Base-by-base conservation (phyloP, 176 grass and related monocot species). In the Rhynchospora tenuis region DNA sequence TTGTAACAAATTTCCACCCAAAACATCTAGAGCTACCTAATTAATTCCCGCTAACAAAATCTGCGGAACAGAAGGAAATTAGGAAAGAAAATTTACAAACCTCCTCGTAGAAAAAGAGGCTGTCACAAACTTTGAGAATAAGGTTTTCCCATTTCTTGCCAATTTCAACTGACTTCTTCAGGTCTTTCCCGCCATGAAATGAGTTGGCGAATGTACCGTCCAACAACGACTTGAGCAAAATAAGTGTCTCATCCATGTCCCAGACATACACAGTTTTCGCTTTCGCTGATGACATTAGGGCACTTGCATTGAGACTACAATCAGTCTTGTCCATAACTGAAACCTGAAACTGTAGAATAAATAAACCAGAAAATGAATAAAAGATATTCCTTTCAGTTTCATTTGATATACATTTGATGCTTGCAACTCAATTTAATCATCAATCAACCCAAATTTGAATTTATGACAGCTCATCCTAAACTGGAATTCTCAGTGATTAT, bases 211-310 rank as follows among this genome's bases (percentile, higher is more conserved):
- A 97, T 1, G 94, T 88, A 50, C 92, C 94, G 81, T 97, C 92
- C 85, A 97, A 81, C 59, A 97, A 73, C 0, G 92, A 97, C 73
- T 92, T 97, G 69, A 97, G 90, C 73, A 97, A 84, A 83, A 97
- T 97, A 50, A 97, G 92, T 7, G 94, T 97, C 64, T 97, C 94
- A 73, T 97, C 94, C 92, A 97, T 92, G 89, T 97, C 94, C 94
- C 94, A 97, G 27, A 94, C 83, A 47, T 92, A 97, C 17, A 97
- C 90, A 31, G 71, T 91, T 45, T 38, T 73, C 61, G 67, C 67
- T 47, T 71, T 52, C 19, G 23, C 29, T 12, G 45, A 20, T 29
- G 51, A 51, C 43, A 27, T 79, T 31, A 17, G 42, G 15, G 38
- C 51, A 12, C 47, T 54, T 15, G 46, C 42, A 20, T 1, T 81